phyloP scores from a whole-genome alignment of 2,329 filamentous ascomycete genomes.

The Talaromyces sp. region DNA sequence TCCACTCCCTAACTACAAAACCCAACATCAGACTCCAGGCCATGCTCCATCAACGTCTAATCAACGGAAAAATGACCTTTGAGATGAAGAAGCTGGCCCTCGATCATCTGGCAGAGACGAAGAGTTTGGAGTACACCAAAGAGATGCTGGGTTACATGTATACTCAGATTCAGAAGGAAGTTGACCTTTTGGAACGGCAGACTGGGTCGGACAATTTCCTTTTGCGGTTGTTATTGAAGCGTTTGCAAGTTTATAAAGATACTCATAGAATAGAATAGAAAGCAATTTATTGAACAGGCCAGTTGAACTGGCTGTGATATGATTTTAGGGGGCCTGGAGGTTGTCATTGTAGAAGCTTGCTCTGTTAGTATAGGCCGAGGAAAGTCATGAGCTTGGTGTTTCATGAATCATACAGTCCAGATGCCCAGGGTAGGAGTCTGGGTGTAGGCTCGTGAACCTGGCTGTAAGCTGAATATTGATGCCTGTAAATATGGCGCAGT shows the following conservation, averaged over 20 bases:
- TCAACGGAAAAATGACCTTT: not conserved
- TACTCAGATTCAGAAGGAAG: not conserved
- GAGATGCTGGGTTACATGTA: not conserved
- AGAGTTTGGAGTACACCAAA: not conserved
- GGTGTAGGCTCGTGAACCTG: not conserved
- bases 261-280: not conserved
- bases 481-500: not conserved
- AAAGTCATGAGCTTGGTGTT: not conserved
- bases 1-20: not conserved
- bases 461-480: not conserved
- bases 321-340: not conserved
- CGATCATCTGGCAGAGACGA: not conserved
- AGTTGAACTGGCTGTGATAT: not conserved
- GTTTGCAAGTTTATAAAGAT: not conserved
- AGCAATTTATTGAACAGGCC: not conserved
- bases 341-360: not conserved
- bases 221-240: not conserved
- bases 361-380: not conserved
- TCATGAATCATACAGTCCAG: not conserved
- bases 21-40: not conserved
- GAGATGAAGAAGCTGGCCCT: not conserved
- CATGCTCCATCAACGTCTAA: not conserved
- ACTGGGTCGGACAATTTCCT: not conserved
- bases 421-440: not conserved
- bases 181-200: not conserved